These are phyloP conservation scores for Gossypium thurberi DNA, from an alignment of 345 rosid genomes.

Conservation along the genomic window DNA sequence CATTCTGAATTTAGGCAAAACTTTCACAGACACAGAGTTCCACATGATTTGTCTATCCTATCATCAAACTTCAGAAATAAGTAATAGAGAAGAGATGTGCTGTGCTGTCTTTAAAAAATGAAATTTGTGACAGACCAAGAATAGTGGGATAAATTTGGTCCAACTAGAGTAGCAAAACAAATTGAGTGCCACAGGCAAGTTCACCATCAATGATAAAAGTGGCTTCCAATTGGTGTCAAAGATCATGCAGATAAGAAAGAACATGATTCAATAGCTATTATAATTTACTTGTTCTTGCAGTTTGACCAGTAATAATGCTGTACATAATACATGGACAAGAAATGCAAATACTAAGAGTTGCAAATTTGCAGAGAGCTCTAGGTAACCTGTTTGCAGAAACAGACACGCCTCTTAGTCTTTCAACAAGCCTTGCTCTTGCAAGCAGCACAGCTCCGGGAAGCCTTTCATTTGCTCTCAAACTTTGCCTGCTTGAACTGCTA, in stretches of 20 bases:
- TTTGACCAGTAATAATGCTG: not conserved
- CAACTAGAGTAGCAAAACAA: not conserved
- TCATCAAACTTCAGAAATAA: not conserved
- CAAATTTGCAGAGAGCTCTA: not conserved
- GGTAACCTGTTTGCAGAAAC: conserved; percentile 57
- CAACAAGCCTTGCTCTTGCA: conserved; percentile 90
- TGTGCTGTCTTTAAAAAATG: not conserved
- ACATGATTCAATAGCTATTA: not conserved
- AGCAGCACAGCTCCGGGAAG: conserved; percentile 92
- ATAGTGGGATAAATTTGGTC: not conserved
- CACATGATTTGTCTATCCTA: not conserved
- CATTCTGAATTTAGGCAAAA: not conserved
- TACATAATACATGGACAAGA: not conserved
- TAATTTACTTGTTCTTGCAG: not conserved
- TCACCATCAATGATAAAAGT: not conserved
- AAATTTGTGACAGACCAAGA: not conserved
- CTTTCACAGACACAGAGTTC: not conserved
- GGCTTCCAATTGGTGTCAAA: not conserved
- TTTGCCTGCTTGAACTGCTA: conserved; percentile 21
- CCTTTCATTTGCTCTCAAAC: conserved; percentile 47
- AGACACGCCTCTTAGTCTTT: conserved; percentile 79
- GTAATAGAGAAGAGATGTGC: not conserved
- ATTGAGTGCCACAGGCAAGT: not conserved
- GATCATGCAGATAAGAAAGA: not conserved
- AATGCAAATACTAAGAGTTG: not conserved